Evolutionary conservation across 1,284 basidiomycete species (phyloP).

Genomic region (Amylostereum chailletii): DNA sequence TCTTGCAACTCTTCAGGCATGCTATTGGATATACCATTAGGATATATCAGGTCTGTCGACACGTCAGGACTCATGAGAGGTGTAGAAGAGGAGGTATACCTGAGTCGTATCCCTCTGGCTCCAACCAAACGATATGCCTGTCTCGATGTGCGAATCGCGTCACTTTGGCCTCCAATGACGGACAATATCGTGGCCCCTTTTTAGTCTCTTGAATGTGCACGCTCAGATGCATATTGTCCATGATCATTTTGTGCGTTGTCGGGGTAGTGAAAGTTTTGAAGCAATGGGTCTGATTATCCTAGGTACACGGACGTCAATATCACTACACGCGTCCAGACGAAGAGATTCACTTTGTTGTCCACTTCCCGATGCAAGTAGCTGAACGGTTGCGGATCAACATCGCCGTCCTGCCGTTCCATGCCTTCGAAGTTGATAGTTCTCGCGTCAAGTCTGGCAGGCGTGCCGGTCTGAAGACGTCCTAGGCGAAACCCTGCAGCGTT

Average conservation of each 20-base stretch:
- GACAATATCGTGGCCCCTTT: constrained; percentile 86
- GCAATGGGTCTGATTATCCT: constrained; percentile 69
- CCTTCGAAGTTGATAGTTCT: constrained; percentile 61
- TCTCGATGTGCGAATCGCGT: constrained; percentile 68
- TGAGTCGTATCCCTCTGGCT: constrained; percentile 86
- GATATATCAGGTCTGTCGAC: constrained; percentile 68
- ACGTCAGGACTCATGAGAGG: neutral
- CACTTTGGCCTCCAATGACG: constrained; percentile 84
- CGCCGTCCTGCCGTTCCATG: constrained; percentile 54
- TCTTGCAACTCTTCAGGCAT: constrained; percentile 80
- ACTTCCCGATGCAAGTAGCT: constrained; percentile 32
- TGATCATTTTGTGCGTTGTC: constrained; percentile 66
- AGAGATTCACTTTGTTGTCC: constrained; percentile 28
- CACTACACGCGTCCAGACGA: neutral
- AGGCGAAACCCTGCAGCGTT: constrained; percentile 71
- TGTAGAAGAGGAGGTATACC: constrained; percentile 31
- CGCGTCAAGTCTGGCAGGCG: constrained; percentile 72
- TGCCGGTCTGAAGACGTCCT: constrained; percentile 82
- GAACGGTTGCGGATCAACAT: constrained; percentile 53
- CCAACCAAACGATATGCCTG: constrained; percentile 77
- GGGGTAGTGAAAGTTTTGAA: constrained; percentile 70
- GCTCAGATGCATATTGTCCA: constrained; percentile 66
- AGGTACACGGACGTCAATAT: neutral
- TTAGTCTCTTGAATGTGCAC: constrained; percentile 84
- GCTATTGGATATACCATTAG: constrained; percentile 83